These are phyloP conservation scores for Lipomyces spencermartinsiae DNA, from an alignment of 805 yeast species.

Conservation along the genomic window DNA sequence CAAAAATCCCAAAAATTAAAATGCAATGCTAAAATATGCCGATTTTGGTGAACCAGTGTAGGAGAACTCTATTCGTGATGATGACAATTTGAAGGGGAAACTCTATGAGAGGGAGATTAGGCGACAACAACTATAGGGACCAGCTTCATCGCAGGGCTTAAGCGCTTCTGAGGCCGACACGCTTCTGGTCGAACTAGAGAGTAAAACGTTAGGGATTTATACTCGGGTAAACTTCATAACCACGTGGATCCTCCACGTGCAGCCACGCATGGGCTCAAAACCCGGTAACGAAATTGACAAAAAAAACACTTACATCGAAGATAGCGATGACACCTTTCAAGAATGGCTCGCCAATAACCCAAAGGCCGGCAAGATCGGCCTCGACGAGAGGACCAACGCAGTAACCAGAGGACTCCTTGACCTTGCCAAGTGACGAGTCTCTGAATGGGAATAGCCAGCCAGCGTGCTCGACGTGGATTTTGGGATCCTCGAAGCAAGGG, in stretches of 20 bases:
- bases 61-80: neutral
- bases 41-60: neutral
- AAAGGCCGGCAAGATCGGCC: conserved; percentile 36
- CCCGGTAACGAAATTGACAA: neutral
- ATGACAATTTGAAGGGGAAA: neutral
- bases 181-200: conserved; percentile 25
- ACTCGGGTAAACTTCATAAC: neutral
- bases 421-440: conserved; percentile 32
- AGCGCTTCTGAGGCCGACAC: conserved; percentile 28
- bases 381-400: conserved; percentile 37
- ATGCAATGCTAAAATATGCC: neutral
- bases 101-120: neutral
- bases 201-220: neutral
- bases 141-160: neutral
- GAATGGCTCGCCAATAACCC: conserved; percentile 38
- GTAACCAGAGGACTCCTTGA: conserved; percentile 37
- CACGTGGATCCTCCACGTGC: neutral
- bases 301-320: conserved; percentile 19
- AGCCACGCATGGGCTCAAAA: too few relatives aligned
- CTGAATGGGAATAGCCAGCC: conserved; percentile 37
- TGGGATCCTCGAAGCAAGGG: conserved; percentile 36
- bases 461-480: conserved; percentile 35
- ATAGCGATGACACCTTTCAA: conserved; percentile 31
- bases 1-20: neutral
- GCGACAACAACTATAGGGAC: neutral